A percentile compares a stretch with the other conserved stretches of the same genome.
phyloP scores from a whole-genome alignment of 1,139 yeast species.

The Diutina neorugosa region DNA sequence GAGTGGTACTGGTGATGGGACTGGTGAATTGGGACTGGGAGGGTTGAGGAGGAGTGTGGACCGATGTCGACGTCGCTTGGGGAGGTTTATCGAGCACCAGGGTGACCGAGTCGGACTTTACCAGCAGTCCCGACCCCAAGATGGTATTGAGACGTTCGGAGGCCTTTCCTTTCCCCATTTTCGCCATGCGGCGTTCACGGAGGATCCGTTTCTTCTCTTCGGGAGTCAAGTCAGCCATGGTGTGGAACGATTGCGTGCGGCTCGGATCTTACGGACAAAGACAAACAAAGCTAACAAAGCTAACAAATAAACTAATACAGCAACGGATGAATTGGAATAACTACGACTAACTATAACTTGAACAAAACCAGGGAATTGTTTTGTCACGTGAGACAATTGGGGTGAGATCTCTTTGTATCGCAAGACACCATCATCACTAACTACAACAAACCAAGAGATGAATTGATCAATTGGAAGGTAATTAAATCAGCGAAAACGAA shows the following conservation, averaged over 20 bases:
- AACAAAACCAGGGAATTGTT: no score
- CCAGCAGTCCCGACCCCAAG: slow-evolving; percentile 12
- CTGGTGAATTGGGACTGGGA: not conserved
- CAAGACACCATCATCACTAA: no score
- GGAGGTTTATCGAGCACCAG: slow-evolving; percentile 4
- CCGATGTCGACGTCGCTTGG: not conserved
- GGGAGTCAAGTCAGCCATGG: slow-evolving; percentile 21
- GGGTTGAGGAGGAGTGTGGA: not conserved
- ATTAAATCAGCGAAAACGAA: no score
- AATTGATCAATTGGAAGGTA: no score
- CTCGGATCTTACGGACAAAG: no score
- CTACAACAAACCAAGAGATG: no score
- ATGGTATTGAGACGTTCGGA: slow-evolving; percentile 40
- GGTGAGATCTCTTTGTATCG: no score
- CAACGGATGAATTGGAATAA: no score
- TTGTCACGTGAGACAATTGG: no score
- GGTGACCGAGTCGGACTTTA: not conserved
- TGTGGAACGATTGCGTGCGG: not conserved
- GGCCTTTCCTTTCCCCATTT: slow-evolving; percentile 48
- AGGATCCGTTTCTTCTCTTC: slow-evolving; percentile 52
- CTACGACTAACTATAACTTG: no score
- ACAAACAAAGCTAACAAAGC: no score
- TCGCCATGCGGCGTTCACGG: slow-evolving; percentile 62
- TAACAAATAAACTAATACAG: no score
- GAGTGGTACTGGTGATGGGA: not conserved